These are phyloP conservation scores for Aspergillus proliferans DNA, from an alignment of 2,329 filamentous ascomycete genomes.

Conservation along the genomic window DNA sequence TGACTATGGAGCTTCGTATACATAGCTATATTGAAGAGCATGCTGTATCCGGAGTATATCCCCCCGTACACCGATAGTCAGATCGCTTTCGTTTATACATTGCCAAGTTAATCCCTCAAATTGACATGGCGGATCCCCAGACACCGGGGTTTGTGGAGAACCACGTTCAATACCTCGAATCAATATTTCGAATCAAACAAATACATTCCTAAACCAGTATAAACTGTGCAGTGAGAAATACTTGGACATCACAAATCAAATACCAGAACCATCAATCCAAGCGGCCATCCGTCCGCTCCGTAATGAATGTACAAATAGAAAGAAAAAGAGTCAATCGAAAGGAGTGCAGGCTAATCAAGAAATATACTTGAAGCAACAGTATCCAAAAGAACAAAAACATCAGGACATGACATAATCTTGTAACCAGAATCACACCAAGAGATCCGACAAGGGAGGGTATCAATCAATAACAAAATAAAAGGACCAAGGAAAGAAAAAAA, in stretches of 20 bases:
- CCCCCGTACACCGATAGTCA: too few relatives aligned
- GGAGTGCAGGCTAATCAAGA: conserved; percentile 3
- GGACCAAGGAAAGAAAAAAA: conserved; percentile 6
- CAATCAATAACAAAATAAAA: conserved; percentile 17
- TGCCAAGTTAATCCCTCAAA: too few relatives aligned
- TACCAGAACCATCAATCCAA: background rate
- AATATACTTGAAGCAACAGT: conserved; percentile 9
- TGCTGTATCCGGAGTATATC: too few relatives aligned
- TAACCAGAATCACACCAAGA: conserved; percentile 30
- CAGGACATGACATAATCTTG: conserved; percentile 35
- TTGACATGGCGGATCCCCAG: too few relatives aligned
- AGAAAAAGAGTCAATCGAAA: conserved; percentile 9
- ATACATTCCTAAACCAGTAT: background rate
- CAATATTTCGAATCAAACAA: too few relatives aligned
- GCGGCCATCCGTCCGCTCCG: background rate
- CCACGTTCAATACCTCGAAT: too few relatives aligned
- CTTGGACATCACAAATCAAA: background rate
- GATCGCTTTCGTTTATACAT: too few relatives aligned
- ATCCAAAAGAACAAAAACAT: conserved; percentile 24
- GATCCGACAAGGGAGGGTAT: conserved; percentile 34
- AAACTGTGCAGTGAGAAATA: background rate
- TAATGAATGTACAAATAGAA: conserved; percentile 6
- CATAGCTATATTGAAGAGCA: too few relatives aligned
- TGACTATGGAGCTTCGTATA: too few relatives aligned
- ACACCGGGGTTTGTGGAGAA: too few relatives aligned